These are phyloP conservation scores for Ophiostoma sp. DNA, from an alignment of 2,329 filamentous ascomycete species.

Conservation along the genomic window DNA sequence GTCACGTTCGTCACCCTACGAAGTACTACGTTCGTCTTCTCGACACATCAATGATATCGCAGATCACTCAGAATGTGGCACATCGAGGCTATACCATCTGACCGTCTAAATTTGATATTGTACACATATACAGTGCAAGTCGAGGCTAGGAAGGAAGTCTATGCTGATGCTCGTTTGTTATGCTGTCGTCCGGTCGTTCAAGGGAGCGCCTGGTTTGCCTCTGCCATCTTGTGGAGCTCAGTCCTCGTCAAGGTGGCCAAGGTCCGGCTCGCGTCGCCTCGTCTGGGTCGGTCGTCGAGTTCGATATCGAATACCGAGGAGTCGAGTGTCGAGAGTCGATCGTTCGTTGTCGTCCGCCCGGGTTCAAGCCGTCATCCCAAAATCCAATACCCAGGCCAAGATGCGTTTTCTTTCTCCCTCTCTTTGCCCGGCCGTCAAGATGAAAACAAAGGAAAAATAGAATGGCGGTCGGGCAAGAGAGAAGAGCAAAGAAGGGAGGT, in stretches of 20 bases:
- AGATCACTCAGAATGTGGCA: neutral
- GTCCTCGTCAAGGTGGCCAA: neutral
- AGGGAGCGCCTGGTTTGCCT: neutral
- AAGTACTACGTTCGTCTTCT: neutral
- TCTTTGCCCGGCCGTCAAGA: neutral
- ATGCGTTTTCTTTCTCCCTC: constrained; percentile 19
- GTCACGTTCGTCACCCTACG: neutral
- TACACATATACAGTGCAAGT: constrained; percentile 53
- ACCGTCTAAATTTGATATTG: constrained; percentile 52
- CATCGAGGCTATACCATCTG: constrained; percentile 20
- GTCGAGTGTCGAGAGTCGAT: neutral
- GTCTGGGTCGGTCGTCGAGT: neutral
- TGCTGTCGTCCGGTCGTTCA: constrained; percentile 16
- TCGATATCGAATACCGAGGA: neutral
- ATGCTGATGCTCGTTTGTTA: constrained; percentile 40
- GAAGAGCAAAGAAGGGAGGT: constrained; percentile 5
- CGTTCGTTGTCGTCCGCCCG: neutral
- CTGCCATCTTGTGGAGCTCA: neutral
- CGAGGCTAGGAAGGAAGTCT: constrained; percentile 49
- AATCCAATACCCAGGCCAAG: constrained; percentile 18
- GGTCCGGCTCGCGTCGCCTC: neutral
- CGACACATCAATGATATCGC: neutral
- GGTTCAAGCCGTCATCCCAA: constrained; percentile 13
- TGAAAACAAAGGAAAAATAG: constrained; percentile 10
- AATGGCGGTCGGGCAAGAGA: neutral